A percentile compares a stretch with the other conserved stretches of the same genome.
Conservation (phyloP, 768 basidiomycete species). For the Pisolithus microcarpus region DNA sequence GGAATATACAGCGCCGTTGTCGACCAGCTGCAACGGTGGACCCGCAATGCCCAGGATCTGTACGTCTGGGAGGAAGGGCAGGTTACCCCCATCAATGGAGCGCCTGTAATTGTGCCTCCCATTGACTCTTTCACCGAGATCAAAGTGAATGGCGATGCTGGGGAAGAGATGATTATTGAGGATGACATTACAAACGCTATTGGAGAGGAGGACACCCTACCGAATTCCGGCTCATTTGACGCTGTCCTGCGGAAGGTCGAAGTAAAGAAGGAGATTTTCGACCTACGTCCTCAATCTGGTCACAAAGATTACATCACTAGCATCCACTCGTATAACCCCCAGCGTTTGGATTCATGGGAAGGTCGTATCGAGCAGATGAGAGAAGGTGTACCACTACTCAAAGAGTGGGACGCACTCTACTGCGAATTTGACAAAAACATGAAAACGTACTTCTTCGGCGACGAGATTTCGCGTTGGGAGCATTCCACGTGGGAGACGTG, state of each 20-base stretch:
- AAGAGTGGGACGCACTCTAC: constrained; percentile 67
- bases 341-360: constrained; percentile 53
- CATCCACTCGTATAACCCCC: constrained; percentile 29
- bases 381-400: constrained; percentile 44
- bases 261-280: constrained; percentile 59
- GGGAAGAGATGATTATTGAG: constrained; percentile 38
- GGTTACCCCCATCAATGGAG: constrained; percentile 22
- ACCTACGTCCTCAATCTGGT: constrained; percentile 45
- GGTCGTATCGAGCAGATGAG: constrained; percentile 37
- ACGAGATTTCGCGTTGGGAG: constrained; percentile 37
- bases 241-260: constrained; percentile 35
- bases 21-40: constrained; percentile 67
- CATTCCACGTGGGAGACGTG: constrained; percentile 61
- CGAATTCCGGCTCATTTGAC: constrained; percentile 16
- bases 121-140: constrained; percentile 60
- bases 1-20: constrained; percentile 65
- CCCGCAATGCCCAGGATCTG: constrained; percentile 51
- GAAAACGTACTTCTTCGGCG: constrained; percentile 73
- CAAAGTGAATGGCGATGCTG: constrained; percentile 62
- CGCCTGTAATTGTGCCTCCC: constrained; percentile 43
- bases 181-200: constrained; percentile 58
- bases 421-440: constrained; percentile 81
- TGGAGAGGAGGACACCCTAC: constrained; percentile 38
- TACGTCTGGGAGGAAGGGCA: constrained; percentile 55
- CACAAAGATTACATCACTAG: constrained; percentile 52